Evolutionary conservation across 139 green algal genomes (phyloP).

Genomic region (Desmodesmus armatus): DNA sequence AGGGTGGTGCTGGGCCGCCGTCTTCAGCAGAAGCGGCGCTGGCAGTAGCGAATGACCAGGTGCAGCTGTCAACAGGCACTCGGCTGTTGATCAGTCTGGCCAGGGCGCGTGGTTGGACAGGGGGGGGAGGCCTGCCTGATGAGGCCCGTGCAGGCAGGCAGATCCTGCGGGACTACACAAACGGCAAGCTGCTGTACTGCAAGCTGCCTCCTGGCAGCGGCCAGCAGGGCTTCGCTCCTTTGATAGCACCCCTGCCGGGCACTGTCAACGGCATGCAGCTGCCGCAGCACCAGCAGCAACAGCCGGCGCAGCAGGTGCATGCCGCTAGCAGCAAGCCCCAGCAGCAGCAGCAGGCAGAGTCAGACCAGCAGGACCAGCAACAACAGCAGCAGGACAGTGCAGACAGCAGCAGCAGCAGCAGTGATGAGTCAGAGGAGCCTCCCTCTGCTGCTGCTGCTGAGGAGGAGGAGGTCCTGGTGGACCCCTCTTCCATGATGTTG

Average conservation of each 20-base stretch:
- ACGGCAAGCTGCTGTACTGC: conserved; percentile 91
- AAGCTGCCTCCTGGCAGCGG: conserved; percentile 72
- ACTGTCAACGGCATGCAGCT: background rate
- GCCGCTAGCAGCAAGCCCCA: background rate
- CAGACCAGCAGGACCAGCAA: background rate
- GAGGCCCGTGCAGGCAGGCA: conserved; percentile 82
- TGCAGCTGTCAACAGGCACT: conserved; percentile 48
- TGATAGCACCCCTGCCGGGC: background rate
- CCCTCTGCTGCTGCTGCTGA: background rate
- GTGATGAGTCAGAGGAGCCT: background rate
- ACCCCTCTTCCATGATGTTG: too few species aligned
- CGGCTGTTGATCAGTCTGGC: conserved; percentile 71
- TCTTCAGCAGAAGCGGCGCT: background rate
- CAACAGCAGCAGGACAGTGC: too few species aligned
- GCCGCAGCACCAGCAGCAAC: conserved; percentile 12
- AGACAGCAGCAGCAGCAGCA: conserved; percentile 20
- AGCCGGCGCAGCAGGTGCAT: background rate
- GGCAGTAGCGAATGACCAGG: conserved; percentile 29
- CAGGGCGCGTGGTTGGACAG: conserved; percentile 76
- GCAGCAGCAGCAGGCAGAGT: conserved; percentile 30
- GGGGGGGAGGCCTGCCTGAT: conserved; percentile 86
- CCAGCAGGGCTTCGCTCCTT: background rate
- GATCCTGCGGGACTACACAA: conserved; percentile 93
- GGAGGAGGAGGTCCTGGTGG: conserved; percentile 11
- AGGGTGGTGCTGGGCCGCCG: background rate